Evolutionary conservation across 768 basidiomycete genomes (phyloP), one percentile per base, ranked within the genome.

Genomic region (Russula lepida): DNA sequence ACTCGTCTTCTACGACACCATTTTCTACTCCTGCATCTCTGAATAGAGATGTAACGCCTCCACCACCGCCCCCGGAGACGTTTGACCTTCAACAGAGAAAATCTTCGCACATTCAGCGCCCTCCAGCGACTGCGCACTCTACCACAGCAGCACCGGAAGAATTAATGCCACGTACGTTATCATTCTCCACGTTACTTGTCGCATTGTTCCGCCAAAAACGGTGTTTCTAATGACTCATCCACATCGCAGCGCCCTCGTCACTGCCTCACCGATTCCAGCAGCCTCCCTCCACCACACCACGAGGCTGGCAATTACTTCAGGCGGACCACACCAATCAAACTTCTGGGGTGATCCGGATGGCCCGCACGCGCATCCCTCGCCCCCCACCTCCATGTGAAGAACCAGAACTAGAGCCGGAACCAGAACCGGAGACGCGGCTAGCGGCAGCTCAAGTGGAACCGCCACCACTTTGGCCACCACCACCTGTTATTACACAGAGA

Each of bases 101-200:
- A 6, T 27, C 56, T n/a, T n/a, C 28, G 13, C 28, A 6, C 28
- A 21, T 13, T 30, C 46, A 30, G 25, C 56, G 56, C 23, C 27
- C 12, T 48, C 28, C 49, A 13, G 23, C 9, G 15, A 33, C 33
- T 5, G 37, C 54, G 28, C 54, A 39, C 11, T 54, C 51, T 47
- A 15, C 46, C 43, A 37, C 55, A 23, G 48, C 65, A 30, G 59
- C 65, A 30, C 55, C 59, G 4, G 62, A 55, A 33, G 33, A 59
- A 21, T 35, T 63, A 25, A 66, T 66, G 65, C 65, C 65, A 35
- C 65, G 65, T 66, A 66, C 52, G 65, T 60, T 37, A 46, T 33
- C 43, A 8, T 21, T 30, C 32, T 46, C 3, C 30, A 47, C 30
- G 30, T 33, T 33, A 2, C 17, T 33, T 15, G 30, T 53, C 47